Evolutionary conservation across 257 asterid genomes (phyloP).

Genomic region (Solanum piurae): DNA sequence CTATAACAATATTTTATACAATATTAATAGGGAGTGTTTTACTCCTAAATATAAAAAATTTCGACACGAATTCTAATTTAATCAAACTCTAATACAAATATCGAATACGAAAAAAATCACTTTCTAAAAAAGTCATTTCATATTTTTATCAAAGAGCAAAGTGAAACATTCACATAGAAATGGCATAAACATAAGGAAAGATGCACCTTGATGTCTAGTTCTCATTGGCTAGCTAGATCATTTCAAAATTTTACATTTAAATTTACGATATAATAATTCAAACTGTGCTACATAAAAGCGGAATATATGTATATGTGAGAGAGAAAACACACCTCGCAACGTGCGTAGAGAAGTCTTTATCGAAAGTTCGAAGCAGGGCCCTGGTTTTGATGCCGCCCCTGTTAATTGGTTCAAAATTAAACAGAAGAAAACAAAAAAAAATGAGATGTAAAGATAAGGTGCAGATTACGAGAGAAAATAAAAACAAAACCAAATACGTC

Average conservation of each 20-base stretch:
- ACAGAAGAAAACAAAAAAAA: not conserved
- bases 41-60: too few species aligned
- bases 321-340: constrained; percentile 14
- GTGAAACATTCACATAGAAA: too few species aligned
- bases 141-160: not conserved
- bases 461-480: not conserved
- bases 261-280: not conserved
- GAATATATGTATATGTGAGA: not conserved
- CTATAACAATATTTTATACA: too few species aligned
- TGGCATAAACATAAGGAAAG: too few species aligned
- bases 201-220: not conserved
- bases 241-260: too few species aligned
- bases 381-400: constrained; percentile 14
- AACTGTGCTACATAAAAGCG: not conserved
- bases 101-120: not conserved
- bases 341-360: constrained; percentile 21
- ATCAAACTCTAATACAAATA: too few species aligned
- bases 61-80: accelerated
- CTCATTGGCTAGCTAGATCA: not conserved
- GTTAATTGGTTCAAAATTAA: not conserved
- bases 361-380: constrained; percentile 2
- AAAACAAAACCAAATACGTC: not conserved
- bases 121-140: not conserved
- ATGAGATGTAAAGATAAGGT: not conserved
- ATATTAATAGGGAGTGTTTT: not conserved